Percentiles rank a stretch among this genome's conserved stretches.
These are phyloP conservation scores for Sporopachydermia cereana DNA, from an alignment of 1,139 yeast genomes.

Conservation along the genomic window DNA sequence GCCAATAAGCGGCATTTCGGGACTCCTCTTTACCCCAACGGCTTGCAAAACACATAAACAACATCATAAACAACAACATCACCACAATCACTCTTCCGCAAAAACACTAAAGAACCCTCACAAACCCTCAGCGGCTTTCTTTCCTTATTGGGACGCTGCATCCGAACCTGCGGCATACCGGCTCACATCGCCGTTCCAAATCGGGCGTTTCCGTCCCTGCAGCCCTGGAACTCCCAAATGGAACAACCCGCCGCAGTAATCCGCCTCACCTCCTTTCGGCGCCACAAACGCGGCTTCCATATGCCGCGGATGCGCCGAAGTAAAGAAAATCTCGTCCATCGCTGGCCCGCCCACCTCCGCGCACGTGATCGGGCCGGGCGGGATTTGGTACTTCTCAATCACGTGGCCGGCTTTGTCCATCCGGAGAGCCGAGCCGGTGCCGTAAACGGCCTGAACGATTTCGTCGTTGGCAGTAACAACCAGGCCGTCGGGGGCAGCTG, in stretches of 20 bases:
- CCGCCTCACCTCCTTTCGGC: conserved; percentile 28
- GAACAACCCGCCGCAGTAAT: conserved; percentile 46
- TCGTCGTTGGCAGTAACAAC: conserved; percentile 50
- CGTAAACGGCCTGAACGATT: conserved; percentile 61
- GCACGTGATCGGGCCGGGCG: conserved; percentile 56
- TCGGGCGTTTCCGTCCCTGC: background rate
- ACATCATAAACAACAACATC: too few species aligned
- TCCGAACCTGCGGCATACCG: background rate
- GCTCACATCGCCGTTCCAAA: conserved; percentile 1
- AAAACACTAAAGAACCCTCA: too few species aligned
- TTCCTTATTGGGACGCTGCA: background rate
- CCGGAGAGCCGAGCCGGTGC: conserved; percentile 43
- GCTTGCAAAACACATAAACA: too few species aligned
- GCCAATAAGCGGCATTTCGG: too few species aligned
- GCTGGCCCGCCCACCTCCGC: conserved; percentile 58
- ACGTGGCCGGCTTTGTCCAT: conserved; percentile 36
- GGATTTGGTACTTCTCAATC: conserved; percentile 41
- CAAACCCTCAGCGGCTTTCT: too few species aligned
- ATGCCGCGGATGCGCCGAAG: conserved; percentile 47
- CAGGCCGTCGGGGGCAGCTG: conserved; percentile 76
- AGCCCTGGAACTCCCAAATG: conserved; percentile 23
- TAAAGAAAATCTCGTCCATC: conserved; percentile 49
- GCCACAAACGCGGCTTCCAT: conserved; percentile 27
- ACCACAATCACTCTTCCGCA: too few species aligned
- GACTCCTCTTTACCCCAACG: too few species aligned